Base-by-base conservation (phyloP, 768 basidiomycete genomes). In the Leccinellum luteum region DNA sequence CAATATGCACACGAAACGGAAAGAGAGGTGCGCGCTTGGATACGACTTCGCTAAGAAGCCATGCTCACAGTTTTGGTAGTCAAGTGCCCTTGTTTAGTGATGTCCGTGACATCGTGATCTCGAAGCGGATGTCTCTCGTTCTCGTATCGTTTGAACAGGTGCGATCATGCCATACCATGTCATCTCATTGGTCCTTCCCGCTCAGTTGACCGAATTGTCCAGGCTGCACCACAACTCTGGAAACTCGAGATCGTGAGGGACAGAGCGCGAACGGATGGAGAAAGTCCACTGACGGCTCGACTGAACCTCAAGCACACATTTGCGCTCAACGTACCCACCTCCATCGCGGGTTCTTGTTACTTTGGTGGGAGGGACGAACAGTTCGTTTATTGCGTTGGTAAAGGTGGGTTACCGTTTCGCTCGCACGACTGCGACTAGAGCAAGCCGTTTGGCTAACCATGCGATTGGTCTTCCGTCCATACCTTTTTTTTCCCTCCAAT, bases 321-420 rank as follows among this genome's bases (percentile, higher is more conserved):
- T 78, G 61, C 58, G 27, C 85, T 88, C 10, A 89, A 85, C 65
- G 71, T 71, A 3, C 64, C 77, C 10, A 85, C 87, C 25, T 83
- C 89, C 58, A 90, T 91, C 64, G 86, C 89, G 0, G 91, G 91
- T 0, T 84, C 86, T 7, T 89, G 87, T 60, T 89, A 90, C 69
- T 90, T 92, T 60, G 90, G 89, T 27, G 91, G 90, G 15, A 82
- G 77, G 56, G 84, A 87, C 56, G 86, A 90, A 61, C 87, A 92
- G 59, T 74, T 91, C 30, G 84, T 93, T 17, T 76, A 91, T 13
- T 89, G 89, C 59, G 85, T 87, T 31, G 85, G 86, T 6, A 91
- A 92, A 83, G 81, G 90, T 86, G 54, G 17, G 72, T 65, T 10
- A 23, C 13, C 17, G 25, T 25, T 23, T 52, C 21, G 5, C 25